Evolutionary conservation across 1,284 basidiomycete genomes (phyloP).

Genomic region (Boletus mariae): DNA sequence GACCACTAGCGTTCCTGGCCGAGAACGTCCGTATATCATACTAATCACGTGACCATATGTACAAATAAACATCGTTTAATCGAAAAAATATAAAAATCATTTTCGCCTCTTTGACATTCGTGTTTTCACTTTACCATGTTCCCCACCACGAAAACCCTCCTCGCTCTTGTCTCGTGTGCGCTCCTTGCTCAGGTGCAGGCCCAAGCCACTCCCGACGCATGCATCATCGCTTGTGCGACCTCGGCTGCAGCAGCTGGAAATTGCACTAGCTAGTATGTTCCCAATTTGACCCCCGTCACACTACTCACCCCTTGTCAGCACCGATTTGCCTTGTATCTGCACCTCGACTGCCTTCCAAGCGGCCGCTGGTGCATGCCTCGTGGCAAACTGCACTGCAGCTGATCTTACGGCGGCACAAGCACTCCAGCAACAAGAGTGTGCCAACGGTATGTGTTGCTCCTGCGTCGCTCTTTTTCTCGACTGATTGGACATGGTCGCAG

Average conservation of each 20-base stretch:
- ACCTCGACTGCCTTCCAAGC: conserved; percentile 24
- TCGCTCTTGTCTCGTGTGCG: conserved; percentile 12
- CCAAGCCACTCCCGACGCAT: conserved; percentile 1
- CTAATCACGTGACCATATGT: conserved; percentile 9
- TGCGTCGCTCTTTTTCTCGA: too few relatives aligned
- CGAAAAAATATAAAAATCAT: not conserved
- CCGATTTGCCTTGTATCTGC: conserved; percentile 21
- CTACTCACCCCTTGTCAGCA: conserved; percentile 11
- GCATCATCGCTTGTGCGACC: conserved; percentile 12
- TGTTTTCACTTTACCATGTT: conserved; percentile 15
- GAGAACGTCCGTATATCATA: not conserved
- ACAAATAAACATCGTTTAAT: not conserved
- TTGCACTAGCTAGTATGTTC: conserved; percentile 20
- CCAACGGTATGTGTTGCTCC: conserved; percentile 7
- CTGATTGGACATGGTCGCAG: not conserved
- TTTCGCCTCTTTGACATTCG: not conserved
- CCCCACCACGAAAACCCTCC: conserved; percentile 12
- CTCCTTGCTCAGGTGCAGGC: conserved; percentile 20
- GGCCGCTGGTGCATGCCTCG: conserved; percentile 12
- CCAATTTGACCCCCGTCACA: too few relatives aligned
- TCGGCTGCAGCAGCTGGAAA: not conserved
- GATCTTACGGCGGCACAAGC: conserved; percentile 10
- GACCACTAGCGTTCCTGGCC: not conserved
- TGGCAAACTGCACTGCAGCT: conserved; percentile 8
- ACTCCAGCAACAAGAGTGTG: conserved; percentile 15